Evolutionary conservation across 495 filamentous ascomycete genomes (phyloP), one percentile per base, ranked within the genome.

Genomic region (Cryomyces minteri): DNA sequence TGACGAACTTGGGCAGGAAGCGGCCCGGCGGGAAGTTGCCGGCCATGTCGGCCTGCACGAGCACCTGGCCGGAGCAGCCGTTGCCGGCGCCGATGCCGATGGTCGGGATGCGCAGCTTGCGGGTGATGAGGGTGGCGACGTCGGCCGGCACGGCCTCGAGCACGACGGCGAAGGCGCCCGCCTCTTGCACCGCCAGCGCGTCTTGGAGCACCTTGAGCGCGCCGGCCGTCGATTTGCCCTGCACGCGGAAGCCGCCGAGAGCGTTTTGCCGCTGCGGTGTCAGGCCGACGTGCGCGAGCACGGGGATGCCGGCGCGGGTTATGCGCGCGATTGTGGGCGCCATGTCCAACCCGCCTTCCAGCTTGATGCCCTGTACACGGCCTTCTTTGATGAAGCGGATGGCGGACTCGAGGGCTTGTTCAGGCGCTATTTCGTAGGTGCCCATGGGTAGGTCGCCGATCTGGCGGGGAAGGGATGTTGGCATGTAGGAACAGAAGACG

Each of bases 51-150:
- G 88, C 73, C 62, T 96, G 90, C 31, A 99, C 90, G 5, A 99
- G 71, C 11, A 99, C 92, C 57, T 99, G 90, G 0, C 92, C 90
- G 0, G 84, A 88, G 59, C 85, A 93, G 7, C 84, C 87, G 49
- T 82, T 88, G 5, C 90, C 92, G 32, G 90, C 92, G 4, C 90
- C 90, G 52, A 99, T 99, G 28, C 90, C 90, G 54, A 99, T 96
- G 2, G 92, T 96, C 1, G 90, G 90, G 11, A 99, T 77, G n/a
- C 68, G 72, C 18, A 96, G 73, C 58, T 84, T 84, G 51, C 78
- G 62, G 0, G 90, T 95, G 32, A 99, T 77, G 18, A 93, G 64
- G 5, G 68, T 62, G 4, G 85, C 87, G 11, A 98, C 77, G 54
- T 92, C 83, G 4, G 80, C 72, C 0, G 90, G 90, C 31, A 98